Conservation (phyloP, 2,329 filamentous ascomycete species). For the Pseudogymnoascus sp. region DNA sequence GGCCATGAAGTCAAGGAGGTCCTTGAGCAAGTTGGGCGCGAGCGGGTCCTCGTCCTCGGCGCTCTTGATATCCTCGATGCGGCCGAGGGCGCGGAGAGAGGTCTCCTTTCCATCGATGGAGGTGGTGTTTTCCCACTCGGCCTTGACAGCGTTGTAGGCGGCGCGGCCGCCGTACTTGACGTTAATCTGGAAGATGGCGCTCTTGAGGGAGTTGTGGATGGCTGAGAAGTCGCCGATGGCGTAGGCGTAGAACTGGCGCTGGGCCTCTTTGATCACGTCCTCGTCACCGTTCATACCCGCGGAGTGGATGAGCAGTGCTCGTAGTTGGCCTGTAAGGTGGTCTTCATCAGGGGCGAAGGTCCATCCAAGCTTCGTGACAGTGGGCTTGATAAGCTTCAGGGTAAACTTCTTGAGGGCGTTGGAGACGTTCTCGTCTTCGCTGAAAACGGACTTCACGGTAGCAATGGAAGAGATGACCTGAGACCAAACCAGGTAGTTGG, state of each 20-base stretch:
- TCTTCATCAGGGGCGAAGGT: conserved; percentile 70
- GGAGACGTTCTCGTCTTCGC: conserved; percentile 62
- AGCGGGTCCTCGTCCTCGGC: neutral
- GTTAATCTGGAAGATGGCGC: conserved; percentile 70
- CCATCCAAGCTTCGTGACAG: conserved; percentile 77
- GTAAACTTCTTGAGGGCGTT: conserved; percentile 70
- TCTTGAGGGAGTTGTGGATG: conserved; percentile 74
- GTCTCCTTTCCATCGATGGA: conserved; percentile 90
- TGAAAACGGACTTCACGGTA: conserved; percentile 77
- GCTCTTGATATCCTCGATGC: conserved; percentile 47
- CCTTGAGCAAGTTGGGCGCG: conserved; percentile 51
- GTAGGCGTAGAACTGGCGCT: conserved; percentile 75
- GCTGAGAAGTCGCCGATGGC: conserved; percentile 54
- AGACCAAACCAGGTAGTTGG: conserved; percentile 81
- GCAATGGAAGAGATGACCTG: conserved; percentile 71
- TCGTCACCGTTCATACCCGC: conserved; percentile 72
- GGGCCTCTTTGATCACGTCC: conserved; percentile 60
- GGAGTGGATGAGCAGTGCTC: conserved; percentile 68
- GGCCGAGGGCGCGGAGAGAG: conserved; percentile 66
- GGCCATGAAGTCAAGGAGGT: conserved; percentile 68
- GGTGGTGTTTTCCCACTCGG: conserved; percentile 74
- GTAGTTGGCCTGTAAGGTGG: conserved; percentile 72
- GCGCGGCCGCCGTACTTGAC: conserved; percentile 58
- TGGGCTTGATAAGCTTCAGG: conserved; percentile 64
- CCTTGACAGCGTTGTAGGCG: conserved; percentile 67